phyloP scores from a whole-genome alignment of 1,284 basidiomycete species.

The Fistulina hepatica region DNA sequence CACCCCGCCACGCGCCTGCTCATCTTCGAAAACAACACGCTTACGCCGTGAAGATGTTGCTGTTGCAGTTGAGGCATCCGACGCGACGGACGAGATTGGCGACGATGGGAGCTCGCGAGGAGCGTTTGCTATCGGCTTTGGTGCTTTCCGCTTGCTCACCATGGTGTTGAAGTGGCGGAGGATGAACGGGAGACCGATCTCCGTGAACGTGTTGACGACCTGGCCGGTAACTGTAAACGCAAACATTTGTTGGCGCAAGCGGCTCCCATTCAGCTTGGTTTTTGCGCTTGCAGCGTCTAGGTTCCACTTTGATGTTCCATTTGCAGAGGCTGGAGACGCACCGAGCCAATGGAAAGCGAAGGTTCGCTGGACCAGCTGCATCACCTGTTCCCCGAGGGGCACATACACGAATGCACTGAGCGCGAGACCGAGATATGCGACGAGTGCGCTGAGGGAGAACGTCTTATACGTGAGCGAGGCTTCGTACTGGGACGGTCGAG shows the following conservation, averaged over 20 bases:
- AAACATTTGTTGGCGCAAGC: slow-evolving; percentile 89
- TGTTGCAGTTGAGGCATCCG: slow-evolving; percentile 11
- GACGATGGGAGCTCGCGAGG: slow-evolving; percentile 1
- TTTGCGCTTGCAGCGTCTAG: slow-evolving; percentile 36
- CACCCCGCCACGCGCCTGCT: slow-evolving; percentile 43
- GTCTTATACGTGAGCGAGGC: slow-evolving; percentile 85
- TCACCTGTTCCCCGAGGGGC: slow-evolving; percentile 79
- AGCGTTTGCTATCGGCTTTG: slow-evolving; percentile 17
- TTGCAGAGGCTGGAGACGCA: slow-evolving; percentile 1
- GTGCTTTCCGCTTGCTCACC: slow-evolving; percentile 19
- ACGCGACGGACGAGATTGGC: no score
- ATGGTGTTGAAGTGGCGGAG: slow-evolving; percentile 51
- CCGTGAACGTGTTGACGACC: slow-evolving; percentile 71
- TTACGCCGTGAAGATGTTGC: slow-evolving; percentile 38
- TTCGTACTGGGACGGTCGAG: slow-evolving; percentile 65
- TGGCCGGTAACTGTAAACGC: slow-evolving; percentile 93
- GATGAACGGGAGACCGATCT: slow-evolving; percentile 78
- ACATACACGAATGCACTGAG: slow-evolving; percentile 88
- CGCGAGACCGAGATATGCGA: slow-evolving; percentile 79
- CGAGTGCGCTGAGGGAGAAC: slow-evolving; percentile 81
- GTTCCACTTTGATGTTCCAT: slow-evolving; percentile 35
- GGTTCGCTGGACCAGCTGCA: slow-evolving; percentile 45
- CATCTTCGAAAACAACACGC: slow-evolving; percentile 64
- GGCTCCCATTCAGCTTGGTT: slow-evolving; percentile 50
- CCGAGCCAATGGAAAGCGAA: slow-evolving; percentile 27